Evolutionary conservation across 73 alveolate species (phyloP), one percentile per base, ranked within the genome.

Genomic region (Symbiodinium natans): DNA sequence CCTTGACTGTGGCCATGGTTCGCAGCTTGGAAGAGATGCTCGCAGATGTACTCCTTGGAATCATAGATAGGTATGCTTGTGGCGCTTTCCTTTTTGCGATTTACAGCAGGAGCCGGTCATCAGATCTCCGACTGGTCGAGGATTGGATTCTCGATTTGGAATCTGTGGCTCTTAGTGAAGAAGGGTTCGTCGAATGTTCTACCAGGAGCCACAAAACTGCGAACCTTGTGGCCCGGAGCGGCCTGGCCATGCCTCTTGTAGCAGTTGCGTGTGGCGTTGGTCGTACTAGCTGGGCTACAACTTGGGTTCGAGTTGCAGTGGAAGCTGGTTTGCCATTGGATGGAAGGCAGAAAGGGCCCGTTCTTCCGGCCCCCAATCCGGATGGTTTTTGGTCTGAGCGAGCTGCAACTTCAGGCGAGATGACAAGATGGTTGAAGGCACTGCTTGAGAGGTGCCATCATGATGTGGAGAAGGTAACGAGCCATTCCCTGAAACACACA

Each of bases 121-220:
- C 38, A 19, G 90, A 82, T n/a, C 17, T 82, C 5, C 7, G 41
- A 27, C 2, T 17, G 1, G 36, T 17, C 23, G n/a, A 82, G 4
- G 29, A 19, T 29, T 38, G 40, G 38, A 41, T 23, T 27, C 7
- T 9, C 34, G 90, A 39, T n/a, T 15, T 82, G 15, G 27, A 36
- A 1, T 23, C 9, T 29, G 25, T 21, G 25, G 71, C 7, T 2
- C 27, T 6, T 7, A 7, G 33, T 3, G 46, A 5, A 9, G 6
- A 19, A 1, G 90, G 90, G 41, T 82, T 23, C 71, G 5, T 82
- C 17, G 90, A 82, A 23, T 82, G 59, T 41, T 2, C 23, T 15
- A 82, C 90, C 29, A 38, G 90, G 71, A 8, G 39, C 23, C 63
- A 82, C 73, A 82, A 82, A 41, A 41, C 90, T 4, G 90, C 90